A percentile compares a stretch with the other conserved stretches of the same genome.
phyloP scores from a whole-genome alignment of 257 asterid species.

The Solanum sparsipilum region DNA sequence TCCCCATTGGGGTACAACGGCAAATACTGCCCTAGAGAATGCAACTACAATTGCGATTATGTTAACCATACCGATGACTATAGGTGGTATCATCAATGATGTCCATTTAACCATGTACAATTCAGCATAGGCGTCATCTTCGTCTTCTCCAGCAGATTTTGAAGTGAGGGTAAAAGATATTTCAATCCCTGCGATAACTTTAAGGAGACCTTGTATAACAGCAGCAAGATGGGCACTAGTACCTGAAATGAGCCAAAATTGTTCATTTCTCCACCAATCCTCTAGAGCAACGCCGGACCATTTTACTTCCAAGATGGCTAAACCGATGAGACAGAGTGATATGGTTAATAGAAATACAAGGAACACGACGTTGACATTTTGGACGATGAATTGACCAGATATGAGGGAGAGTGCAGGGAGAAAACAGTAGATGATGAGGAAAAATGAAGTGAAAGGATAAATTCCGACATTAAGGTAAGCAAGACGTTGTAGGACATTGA shows the following conservation, averaged over 20 bases:
- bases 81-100: constrained; percentile 33
- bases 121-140: constrained; percentile 23
- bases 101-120: constrained; percentile 30
- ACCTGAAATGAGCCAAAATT: constrained; percentile 37
- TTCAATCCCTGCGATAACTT: constrained; percentile 35
- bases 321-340: constrained; percentile 16
- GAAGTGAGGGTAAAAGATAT: constrained; percentile 36
- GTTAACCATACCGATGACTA: constrained; percentile 26
- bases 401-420: constrained; percentile 38
- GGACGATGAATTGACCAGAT: constrained; percentile 32
- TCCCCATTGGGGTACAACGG: constrained; percentile 23
- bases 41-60: constrained; percentile 24
- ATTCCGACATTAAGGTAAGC: constrained; percentile 35
- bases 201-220: constrained; percentile 31
- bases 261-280: constrained; percentile 41
- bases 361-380: constrained; percentile 18
- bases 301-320: constrained; percentile 28
- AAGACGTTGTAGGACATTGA: constrained; percentile 24
- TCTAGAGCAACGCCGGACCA: constrained; percentile 36
- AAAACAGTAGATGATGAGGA: constrained; percentile 31
- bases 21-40: constrained; percentile 20
- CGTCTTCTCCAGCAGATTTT: constrained; percentile 25
- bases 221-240: constrained; percentile 42
- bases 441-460: constrained; percentile 31
- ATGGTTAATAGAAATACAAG: constrained; percentile 20